Evolutionary conservation across 1,139 yeast species (phyloP), one percentile per base, ranked within the genome.

Genomic region (Geotrichum candidum): DNA sequence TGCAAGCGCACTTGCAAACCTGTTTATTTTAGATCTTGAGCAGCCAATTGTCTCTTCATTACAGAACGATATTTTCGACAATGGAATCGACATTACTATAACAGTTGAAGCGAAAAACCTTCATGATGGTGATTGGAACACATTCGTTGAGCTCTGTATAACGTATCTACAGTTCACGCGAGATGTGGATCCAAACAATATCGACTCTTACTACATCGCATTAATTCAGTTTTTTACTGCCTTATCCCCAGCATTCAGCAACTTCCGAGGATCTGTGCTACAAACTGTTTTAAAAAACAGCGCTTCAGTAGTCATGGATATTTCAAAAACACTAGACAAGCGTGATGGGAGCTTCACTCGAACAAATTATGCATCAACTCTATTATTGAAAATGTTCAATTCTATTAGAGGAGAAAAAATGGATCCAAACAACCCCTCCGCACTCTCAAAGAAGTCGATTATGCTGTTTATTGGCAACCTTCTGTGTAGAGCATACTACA

Each of bases 401-500:
- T 81, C 84, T 59, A 80, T 86, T 25, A 74, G 92, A 63, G 82
- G 84, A 11, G 89, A 85, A 67, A 74, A 79, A 60, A 78, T 80
- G 62, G 70, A 35, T 68, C 68, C 53, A 67, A 67, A 56, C 59
- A 68, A 9, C 68, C 60, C 63, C 23, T 54, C 61, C 7, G 55
- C 60, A 15, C 59, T 66, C 25, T 62, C 72, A 54, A 86, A 86
- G 66, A 82, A 82, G 58, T 74, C 80, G 15, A 77, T 86, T 33
- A 77, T 88, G 46, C 69, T 87, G 51, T 81, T 78, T 65, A 77
- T 87, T 13, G 86, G 89, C 3, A 80, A 80, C 31, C 77, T 79
- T 59, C 74, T 88, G 53, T 88, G 94, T 71, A 78, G 81, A 64
- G 76, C 84, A 0, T 89, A 89, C 71, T 86, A 86, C 72, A 77